Base-by-base conservation (phyloP, 2,329 filamentous ascomycete genomes). In the Thelonectria olida region DNA sequence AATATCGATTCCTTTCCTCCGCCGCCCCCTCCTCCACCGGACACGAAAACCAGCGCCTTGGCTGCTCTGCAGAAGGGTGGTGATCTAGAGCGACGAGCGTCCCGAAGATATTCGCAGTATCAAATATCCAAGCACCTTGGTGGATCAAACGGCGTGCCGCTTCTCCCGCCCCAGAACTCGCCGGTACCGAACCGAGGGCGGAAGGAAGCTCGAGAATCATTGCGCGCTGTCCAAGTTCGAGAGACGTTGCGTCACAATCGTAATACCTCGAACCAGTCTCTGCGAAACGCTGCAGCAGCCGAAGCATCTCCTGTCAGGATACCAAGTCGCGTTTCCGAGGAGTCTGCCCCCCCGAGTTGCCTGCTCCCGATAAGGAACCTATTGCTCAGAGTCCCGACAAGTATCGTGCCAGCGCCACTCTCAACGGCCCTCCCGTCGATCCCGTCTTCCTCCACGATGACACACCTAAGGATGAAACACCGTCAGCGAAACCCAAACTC, bases 41-140 rank as follows among this genome's bases (percentile, higher is more conserved):
- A 93, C 53, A 92, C 92, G 70, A 89, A 93, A 70, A 92, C 96
- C 70, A 96, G 97, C 80, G 96, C 96, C 5, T 82, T 99, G 53
- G 93, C 93, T 49, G 93, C 94, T 51, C 79, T 99, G 67, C 96
- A 98, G 78, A 88, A 93, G 76, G 94, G 94, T 31, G 95, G 95
- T 19, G 94, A 97, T 67, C 81, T 99, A 50, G 96, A 99, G 78
- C 88, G 96, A 73, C 87, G 96, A 74, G 96, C 96, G 1, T 99
- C 96, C 13, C 86, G 95, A 68, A 85, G 96, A 72, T 99, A 98
- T 75, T 98, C 96, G 2, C 92, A 93, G 54, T 99, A 98, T 75
- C 96, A 99, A 73, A 97, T 99, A 68, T 92, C 93, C 45, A 98
- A 97, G 74, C 93, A 97, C 71, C 82, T 98, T 2, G 95, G 95